Evolutionary conservation across 2,329 filamentous ascomycete species (phyloP).

Genomic region (Nemania sp.): DNA sequence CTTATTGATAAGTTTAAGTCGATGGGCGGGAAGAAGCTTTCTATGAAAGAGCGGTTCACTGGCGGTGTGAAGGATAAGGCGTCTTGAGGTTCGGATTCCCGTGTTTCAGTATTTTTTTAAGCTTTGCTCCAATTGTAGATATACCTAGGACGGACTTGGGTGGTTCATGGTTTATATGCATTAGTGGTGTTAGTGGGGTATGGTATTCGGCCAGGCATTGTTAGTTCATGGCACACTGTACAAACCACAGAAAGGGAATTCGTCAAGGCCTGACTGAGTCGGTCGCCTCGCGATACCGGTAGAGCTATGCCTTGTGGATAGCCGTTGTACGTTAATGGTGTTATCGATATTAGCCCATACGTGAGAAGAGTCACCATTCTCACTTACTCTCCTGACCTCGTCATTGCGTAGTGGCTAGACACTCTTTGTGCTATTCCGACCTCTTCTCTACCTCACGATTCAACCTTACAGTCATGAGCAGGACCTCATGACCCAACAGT

Average conservation of each 20-base stretch:
- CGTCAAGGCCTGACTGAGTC: background rate
- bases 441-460: background rate
- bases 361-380: background rate
- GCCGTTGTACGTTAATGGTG: slow-evolving; percentile 5
- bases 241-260: slow-evolving; percentile 7
- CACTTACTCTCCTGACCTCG: background rate
- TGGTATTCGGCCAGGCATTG: slow-evolving; percentile 15
- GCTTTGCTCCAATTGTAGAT: slow-evolving; percentile 28
- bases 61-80: slow-evolving; percentile 33
- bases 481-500: background rate
- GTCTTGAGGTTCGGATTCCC: slow-evolving; percentile 7
- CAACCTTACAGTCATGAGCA: background rate
- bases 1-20: slow-evolving; percentile 78
- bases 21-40: slow-evolving; percentile 72
- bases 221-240: slow-evolving; percentile 21
- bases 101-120: slow-evolving; percentile 10
- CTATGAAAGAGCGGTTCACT: slow-evolving; percentile 40
- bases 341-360: background rate
- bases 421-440: background rate
- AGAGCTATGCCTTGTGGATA: background rate
- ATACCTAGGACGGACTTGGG: slow-evolving; percentile 27
- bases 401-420: background rate
- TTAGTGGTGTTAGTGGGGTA: slow-evolving; percentile 39
- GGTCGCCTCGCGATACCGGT: background rate
- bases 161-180: slow-evolving; percentile 35